Percentiles rank a stretch among this genome's conserved stretches.
Conservation (phyloP, 2,329 filamentous ascomycete species). For the Blastomyces silverae region DNA sequence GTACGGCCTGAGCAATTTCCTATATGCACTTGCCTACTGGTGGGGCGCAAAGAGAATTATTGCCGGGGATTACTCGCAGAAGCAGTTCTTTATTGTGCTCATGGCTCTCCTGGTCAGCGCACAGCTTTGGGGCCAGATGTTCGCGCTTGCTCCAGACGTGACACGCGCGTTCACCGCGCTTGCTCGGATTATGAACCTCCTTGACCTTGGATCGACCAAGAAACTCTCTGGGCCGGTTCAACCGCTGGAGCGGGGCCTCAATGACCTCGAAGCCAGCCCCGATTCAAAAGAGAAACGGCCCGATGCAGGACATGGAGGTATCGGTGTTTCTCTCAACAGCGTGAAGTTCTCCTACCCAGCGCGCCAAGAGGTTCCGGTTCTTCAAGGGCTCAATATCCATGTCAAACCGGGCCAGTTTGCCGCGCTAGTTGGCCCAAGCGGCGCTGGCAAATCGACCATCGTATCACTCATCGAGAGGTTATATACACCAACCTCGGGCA, state of each 20-base stretch:
- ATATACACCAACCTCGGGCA: conserved; percentile 59
- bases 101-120: conserved; percentile 65
- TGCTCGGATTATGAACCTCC: conserved; percentile 48
- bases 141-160: conserved; percentile 68
- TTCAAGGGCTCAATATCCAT: conserved; percentile 51
- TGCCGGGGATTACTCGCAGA: conserved; percentile 56
- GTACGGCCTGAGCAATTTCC: conserved; percentile 52
- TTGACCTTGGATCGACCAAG: conserved; percentile 33
- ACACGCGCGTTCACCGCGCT: conserved; percentile 58
- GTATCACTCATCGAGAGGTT: conserved; percentile 70
- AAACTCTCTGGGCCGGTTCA: conserved; percentile 21
- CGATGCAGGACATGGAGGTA: conserved; percentile 28
- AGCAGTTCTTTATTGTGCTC: conserved; percentile 68
- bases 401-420: conserved; percentile 42
- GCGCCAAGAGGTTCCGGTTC: conserved; percentile 53
- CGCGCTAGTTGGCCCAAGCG: conserved; percentile 62
- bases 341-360: conserved; percentile 62
- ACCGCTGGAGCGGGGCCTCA: not conserved
- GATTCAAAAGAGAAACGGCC: conserved; percentile 21
- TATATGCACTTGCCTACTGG: conserved; percentile 73
- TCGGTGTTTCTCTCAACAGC: conserved; percentile 50
- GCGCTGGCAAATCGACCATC: conserved; percentile 66
- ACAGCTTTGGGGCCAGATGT: conserved; percentile 66
- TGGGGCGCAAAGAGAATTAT: conserved; percentile 68
- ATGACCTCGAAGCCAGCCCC: conserved; percentile 19